A percentile compares a stretch with the other conserved stretches of the same genome.
These are phyloP conservation scores for Ceratocystis alfenasii DNA, from an alignment of 2,329 filamentous ascomycete species.

Conservation along the genomic window DNA sequence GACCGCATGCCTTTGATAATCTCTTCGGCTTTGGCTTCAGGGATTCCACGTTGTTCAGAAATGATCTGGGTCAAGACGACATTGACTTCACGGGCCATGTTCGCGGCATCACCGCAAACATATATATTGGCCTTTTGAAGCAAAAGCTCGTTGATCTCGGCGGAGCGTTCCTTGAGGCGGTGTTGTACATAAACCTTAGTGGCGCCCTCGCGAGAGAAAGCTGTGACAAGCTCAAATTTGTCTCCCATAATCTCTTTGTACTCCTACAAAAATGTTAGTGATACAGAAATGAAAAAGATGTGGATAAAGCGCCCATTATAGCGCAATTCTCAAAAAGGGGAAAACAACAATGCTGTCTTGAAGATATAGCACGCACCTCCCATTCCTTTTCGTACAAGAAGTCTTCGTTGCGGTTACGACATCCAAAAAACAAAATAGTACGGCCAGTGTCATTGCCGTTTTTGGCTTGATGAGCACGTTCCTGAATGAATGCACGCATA, in stretches of 20 bases:
- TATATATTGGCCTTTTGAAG: conserved; percentile 88
- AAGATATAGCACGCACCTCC: conserved; percentile 53
- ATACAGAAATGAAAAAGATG: background rate
- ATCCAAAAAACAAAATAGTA: conserved; percentile 89
- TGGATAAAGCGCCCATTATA: background rate
- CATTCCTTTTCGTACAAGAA: conserved; percentile 88
- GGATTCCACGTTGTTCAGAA: conserved; percentile 66
- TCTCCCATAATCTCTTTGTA: conserved; percentile 76
- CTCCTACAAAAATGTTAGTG: conserved; percentile 43
- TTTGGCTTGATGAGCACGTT: conserved; percentile 72
- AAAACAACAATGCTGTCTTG: background rate
- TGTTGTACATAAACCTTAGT: conserved; percentile 98
- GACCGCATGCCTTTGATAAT: conserved; percentile 95
- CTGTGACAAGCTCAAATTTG: conserved; percentile 79
- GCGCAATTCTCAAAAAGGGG: background rate
- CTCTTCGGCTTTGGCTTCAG: conserved; percentile 82
- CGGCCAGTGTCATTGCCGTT: conserved; percentile 73
- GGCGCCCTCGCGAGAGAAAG: conserved; percentile 79
- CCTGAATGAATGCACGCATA: conserved; percentile 90
- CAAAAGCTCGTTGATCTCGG: conserved; percentile 78
- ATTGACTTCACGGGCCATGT: conserved; percentile 94
- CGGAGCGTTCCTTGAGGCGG: conserved; percentile 67
- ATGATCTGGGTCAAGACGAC: conserved; percentile 77
- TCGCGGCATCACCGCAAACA: conserved; percentile 92
- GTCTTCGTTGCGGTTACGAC: conserved; percentile 76